These are phyloP conservation scores for Pseudogymnoascus sp. DNA, from an alignment of 2,329 filamentous ascomycete species.

Conservation along the genomic window DNA sequence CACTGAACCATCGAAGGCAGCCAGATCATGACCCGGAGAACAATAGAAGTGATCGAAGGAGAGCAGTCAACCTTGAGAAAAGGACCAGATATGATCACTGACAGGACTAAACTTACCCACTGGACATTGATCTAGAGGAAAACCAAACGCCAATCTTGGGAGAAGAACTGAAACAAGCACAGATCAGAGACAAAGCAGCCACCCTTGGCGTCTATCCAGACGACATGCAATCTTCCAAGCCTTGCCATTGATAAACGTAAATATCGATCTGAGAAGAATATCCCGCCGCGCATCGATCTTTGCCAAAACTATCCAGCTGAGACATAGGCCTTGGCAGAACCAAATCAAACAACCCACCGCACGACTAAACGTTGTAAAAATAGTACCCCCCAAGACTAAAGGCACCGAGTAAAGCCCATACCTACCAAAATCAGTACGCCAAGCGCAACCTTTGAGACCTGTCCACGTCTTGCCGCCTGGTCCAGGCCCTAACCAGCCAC, in stretches of 20 bases:
- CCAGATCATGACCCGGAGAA: neutral
- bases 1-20: neutral
- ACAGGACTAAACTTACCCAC: neutral
- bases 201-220: neutral
- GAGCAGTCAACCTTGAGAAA: neutral
- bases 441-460: neutral
- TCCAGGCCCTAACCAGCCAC: neutral
- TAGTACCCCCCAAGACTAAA: neutral
- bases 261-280: neutral
- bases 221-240: neutral
- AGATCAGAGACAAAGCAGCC: neutral
- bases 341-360: neutral
- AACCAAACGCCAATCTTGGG: neutral
- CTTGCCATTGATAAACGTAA: neutral
- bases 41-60: neutral
- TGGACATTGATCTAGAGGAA: neutral
- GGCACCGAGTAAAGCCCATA: neutral
- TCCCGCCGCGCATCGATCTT: neutral
- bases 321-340: neutral
- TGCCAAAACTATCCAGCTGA: neutral
- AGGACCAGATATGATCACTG: neutral
- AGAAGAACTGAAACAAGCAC: neutral
- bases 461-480: neutral
- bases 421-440: neutral
- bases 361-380: neutral